A percentile compares a stretch with the other conserved stretches of the same genome.
Evolutionary conservation across 73 alveolate genomes (phyloP).

Genomic region (Paramecium caudatum): DNA sequence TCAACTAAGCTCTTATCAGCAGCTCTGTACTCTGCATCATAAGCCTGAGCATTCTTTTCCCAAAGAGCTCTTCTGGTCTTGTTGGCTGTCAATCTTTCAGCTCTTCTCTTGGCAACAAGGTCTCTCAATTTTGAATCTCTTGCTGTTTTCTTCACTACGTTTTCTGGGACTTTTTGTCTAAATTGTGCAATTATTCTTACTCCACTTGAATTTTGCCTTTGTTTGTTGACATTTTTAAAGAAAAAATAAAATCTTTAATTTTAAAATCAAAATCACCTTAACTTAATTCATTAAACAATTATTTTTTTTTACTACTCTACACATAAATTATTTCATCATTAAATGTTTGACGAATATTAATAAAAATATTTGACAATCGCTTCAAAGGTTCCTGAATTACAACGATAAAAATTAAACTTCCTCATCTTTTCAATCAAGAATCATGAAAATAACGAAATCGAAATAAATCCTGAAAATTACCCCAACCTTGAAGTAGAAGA

Average conservation of each 20-base stretch:
- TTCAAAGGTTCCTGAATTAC: conserved; percentile 13
- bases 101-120: conserved; percentile 58
- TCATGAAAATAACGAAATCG: not conserved
- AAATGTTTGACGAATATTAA: conserved; percentile 29
- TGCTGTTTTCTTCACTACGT: conserved; percentile 37
- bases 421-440: conserved; percentile 10
- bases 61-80: conserved; percentile 71
- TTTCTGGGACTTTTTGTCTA: conserved; percentile 74
- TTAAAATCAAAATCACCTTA: conserved; percentile 50
- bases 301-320: no score
- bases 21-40: conserved; percentile 71
- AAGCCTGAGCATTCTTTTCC: conserved; percentile 70
- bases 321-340: no score
- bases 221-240: conserved; percentile 13
- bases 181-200: not conserved
- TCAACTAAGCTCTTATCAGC: conserved; percentile 71
- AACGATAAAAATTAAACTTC: conserved; percentile 9
- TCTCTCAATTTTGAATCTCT: conserved; percentile 75
- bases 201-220: conserved; percentile 45
- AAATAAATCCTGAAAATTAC: not conserved
- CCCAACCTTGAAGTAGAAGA: conserved; percentile 45
- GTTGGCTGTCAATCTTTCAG: conserved; percentile 54
- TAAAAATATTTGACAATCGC: not conserved
- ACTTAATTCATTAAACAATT: no score
- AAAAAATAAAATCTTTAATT: conserved; percentile 47